A percentile compares a stretch with the other conserved stretches of the same genome.
phyloP scores from a whole-genome alignment of 2,329 filamentous ascomycete species.

The Chaetomium olivaceum region DNA sequence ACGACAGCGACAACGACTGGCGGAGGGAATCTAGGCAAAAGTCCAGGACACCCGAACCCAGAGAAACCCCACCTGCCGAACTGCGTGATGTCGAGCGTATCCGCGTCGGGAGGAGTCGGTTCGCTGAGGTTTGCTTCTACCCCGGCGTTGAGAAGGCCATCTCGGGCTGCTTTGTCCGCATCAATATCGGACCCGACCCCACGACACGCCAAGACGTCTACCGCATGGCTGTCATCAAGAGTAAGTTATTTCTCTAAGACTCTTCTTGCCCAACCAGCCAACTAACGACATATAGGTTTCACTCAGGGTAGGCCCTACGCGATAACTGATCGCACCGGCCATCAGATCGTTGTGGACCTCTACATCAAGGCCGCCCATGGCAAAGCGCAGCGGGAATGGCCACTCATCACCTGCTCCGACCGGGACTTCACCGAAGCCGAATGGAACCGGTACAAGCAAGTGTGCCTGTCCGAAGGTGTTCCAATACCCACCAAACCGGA shows the following conservation, averaged over 20 bases:
- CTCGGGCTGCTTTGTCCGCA: slow-evolving; percentile 79
- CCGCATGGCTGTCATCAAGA: slow-evolving; percentile 84
- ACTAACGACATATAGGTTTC: slow-evolving; percentile 59
- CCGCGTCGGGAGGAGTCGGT: slow-evolving; percentile 79
- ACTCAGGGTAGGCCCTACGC: slow-evolving; percentile 78
- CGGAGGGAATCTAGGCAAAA: slow-evolving; percentile 50
- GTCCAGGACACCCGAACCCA: slow-evolving; percentile 56
- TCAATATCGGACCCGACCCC: slow-evolving; percentile 77
- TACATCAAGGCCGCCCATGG: slow-evolving; percentile 83
- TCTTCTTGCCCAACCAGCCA: neutral
- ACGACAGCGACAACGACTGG: slow-evolving; percentile 80
- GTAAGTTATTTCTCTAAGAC: slow-evolving; percentile 47
- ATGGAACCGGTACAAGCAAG: slow-evolving; percentile 76
- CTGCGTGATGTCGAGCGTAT: slow-evolving; percentile 82
- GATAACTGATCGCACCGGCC: slow-evolving; percentile 71
- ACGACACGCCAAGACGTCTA: slow-evolving; percentile 75
- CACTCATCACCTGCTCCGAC: slow-evolving; percentile 89
- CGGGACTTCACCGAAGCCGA: slow-evolving; percentile 80
- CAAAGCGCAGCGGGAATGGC: slow-evolving; percentile 79
- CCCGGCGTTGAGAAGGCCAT: slow-evolving; percentile 84
- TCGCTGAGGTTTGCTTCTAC: slow-evolving; percentile 89
- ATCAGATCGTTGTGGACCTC: slow-evolving; percentile 78
- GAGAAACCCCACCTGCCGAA: slow-evolving; percentile 68
- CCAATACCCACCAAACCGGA: slow-evolving; percentile 71
- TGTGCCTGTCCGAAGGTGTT: slow-evolving; percentile 70